Conservation (phyloP, 2,329 filamentous ascomycete species). For the Geosmithia flava region DNA sequence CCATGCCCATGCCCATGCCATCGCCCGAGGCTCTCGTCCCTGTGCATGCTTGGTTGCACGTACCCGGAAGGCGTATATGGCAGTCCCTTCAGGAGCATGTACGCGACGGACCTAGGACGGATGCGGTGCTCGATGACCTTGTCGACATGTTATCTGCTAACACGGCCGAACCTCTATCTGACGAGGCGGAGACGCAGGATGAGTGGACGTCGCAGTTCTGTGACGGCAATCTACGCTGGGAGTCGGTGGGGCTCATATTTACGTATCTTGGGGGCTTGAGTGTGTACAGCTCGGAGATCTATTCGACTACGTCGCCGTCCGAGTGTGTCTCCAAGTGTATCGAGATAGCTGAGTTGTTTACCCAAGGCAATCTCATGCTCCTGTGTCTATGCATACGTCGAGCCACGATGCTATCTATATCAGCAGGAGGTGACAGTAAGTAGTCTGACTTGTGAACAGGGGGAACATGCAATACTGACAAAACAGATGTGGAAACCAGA, state of each 20-base stretch:
- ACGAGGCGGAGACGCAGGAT: conserved; percentile 18
- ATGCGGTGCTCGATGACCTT: conserved; percentile 19
- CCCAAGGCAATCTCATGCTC: conserved; percentile 16
- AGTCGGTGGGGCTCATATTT: conserved; percentile 25
- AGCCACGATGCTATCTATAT: conserved; percentile 16
- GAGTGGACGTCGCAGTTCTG: conserved; percentile 26
- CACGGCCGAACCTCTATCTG: conserved; percentile 19
- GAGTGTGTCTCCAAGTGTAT: conserved; percentile 17
- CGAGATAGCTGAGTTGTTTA: conserved; percentile 8
- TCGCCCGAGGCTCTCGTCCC: conserved; percentile 6
- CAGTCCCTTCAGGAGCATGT: conserved; percentile 20
- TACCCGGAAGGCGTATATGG: conserved; percentile 14
- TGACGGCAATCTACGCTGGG: conserved; percentile 26
- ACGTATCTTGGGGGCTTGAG: conserved; percentile 1
- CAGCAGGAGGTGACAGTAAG: conserved; percentile 21
- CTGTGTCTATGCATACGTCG: conserved; percentile 17
- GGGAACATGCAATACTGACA: not conserved
- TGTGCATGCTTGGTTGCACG: conserved; percentile 17
- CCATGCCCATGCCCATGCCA: conserved; percentile 10
- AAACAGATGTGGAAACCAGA: conserved; percentile 16
- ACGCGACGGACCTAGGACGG: conserved; percentile 4
- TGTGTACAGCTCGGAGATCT: too few relatives aligned
- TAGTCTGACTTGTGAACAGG: not conserved
- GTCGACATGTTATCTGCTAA: conserved; percentile 23
- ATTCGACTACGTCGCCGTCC: not conserved